Base-by-base conservation (phyloP, 345 rosid species). In the Arabidopsis suecica region DNA sequence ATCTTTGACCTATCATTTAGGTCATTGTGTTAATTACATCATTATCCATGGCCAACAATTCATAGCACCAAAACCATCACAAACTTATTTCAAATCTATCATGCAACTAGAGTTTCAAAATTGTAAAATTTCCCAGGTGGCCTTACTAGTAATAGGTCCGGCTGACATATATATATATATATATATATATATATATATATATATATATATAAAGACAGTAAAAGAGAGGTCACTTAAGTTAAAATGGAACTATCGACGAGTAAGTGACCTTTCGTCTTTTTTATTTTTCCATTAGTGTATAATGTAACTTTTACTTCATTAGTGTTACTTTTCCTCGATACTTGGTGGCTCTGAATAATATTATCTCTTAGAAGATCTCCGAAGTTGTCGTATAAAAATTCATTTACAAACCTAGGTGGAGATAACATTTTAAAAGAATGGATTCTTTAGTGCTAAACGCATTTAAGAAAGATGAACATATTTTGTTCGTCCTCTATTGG, bases 391-490 rank as follows among this genome's bases (percentile, higher is more conserved):
- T 36, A 60, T 71, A 23, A 14, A 58, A 12, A 18, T 45, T 70
- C 49, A 36, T 6, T 71, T 16, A 61, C 30, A 16, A 16, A 61
- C 14, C 20, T 61, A 38, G 61, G 22, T 50, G 9, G 49, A 28
- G 76, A 72, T 72, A 72, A 61, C 32, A 61, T 72, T 61, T n/a
- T 45, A 60, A 62, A 61, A 38, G 1, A 37, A 49, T 25, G 1
- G 8, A 2, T 49, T 36, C n/a, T 49, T 0, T 25, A 3, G 74
- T 58, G 74, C 47, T 18, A 22, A 61, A 71, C 69, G 53, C 76
- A 50, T 50, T 38, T 71, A n/a, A 22, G 61, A 40, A 25, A 23
- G 16, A 63, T 13, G 47, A 63, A 73, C 47, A 61, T 62, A 12
- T 32, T 62, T n/a, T 47, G 59, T 9, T 54, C 45, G 38, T 22